Conservation (phyloP, 2,329 filamentous ascomycete genomes). For the Whalleya microplaca region DNA sequence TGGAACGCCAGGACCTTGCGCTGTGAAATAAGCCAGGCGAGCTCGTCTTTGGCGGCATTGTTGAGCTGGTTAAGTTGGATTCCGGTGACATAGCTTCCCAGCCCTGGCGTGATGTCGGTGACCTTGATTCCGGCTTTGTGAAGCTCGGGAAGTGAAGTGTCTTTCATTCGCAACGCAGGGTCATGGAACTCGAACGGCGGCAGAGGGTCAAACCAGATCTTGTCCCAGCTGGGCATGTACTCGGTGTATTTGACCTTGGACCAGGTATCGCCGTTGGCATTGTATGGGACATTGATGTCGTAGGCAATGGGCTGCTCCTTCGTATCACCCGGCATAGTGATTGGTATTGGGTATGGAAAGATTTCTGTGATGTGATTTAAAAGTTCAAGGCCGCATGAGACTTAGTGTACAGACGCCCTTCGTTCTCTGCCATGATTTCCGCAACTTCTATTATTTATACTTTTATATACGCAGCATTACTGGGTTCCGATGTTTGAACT, state of each 20-base stretch:
- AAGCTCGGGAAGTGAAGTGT: constrained; percentile 5
- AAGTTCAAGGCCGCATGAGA: background rate
- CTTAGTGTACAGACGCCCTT: background rate
- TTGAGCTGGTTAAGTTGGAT: constrained; percentile 8
- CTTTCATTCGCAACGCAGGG: constrained; percentile 4
- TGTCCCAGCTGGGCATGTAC: constrained; percentile 10
- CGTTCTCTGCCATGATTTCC: background rate
- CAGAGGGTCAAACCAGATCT: constrained; percentile 5
- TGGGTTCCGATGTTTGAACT: background rate
- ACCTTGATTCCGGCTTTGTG: constrained; percentile 4
- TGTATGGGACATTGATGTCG: constrained; percentile 12
- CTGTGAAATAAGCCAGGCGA: constrained; percentile 5
- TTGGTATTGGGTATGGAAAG: background rate
- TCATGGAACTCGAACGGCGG: constrained; percentile 7
- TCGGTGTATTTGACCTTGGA: constrained; percentile 9
- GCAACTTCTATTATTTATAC: background rate
- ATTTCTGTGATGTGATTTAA: background rate
- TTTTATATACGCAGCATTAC: background rate
- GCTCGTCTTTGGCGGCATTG: constrained; percentile 1
- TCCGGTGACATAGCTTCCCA: constrained; percentile 4
- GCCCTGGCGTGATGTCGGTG: constrained; percentile 5
- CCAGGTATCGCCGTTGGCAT: background rate
- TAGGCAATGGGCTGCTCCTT: constrained; percentile 8
- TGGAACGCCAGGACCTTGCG: constrained; percentile 7
- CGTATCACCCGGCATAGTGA: constrained; percentile 2